phyloP scores from a whole-genome alignment of 345 rosid species.

The Geranium rotundifolium region DNA sequence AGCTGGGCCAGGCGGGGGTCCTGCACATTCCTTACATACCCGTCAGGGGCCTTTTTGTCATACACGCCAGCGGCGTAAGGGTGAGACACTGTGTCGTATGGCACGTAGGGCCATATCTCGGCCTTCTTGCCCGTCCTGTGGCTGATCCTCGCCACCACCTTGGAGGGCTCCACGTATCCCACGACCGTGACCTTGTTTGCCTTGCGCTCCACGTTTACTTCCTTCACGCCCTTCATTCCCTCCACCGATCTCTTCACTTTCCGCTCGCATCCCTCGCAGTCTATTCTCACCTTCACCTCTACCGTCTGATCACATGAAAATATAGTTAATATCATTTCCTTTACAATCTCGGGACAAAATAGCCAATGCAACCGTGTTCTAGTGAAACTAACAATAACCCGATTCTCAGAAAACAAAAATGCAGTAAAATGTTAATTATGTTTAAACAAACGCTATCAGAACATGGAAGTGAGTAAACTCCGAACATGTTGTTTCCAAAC shows the following conservation, averaged over 20 bases:
- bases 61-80: conserved; percentile 88
- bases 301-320: conserved; percentile 50
- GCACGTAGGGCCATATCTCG: conserved; percentile 89
- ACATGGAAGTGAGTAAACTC: too few relatives aligned
- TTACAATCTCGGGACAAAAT: neutral
- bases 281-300: conserved; percentile 76
- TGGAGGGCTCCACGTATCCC: conserved; percentile 67
- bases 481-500: too few relatives aligned
- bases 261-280: conserved; percentile 97
- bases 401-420: too few relatives aligned
- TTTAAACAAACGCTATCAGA: too few relatives aligned
- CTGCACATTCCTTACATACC: conserved; percentile 60
- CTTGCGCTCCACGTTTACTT: conserved; percentile 67
- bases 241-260: conserved; percentile 69
- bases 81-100: conserved; percentile 76
- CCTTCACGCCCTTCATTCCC: conserved; percentile 81
- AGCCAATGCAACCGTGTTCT: neutral
- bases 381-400: too few relatives aligned
- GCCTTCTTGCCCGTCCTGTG: conserved; percentile 91
- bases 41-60: conserved; percentile 78
- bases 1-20: conserved; percentile 52
- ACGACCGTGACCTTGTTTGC: conserved; percentile 76
- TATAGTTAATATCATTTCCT: neutral
- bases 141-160: conserved; percentile 65
- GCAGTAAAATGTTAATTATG: too few relatives aligned